phyloP scores from a whole-genome alignment of 2,329 filamentous ascomycete genomes.

The Colletotrichum tanaceti region DNA sequence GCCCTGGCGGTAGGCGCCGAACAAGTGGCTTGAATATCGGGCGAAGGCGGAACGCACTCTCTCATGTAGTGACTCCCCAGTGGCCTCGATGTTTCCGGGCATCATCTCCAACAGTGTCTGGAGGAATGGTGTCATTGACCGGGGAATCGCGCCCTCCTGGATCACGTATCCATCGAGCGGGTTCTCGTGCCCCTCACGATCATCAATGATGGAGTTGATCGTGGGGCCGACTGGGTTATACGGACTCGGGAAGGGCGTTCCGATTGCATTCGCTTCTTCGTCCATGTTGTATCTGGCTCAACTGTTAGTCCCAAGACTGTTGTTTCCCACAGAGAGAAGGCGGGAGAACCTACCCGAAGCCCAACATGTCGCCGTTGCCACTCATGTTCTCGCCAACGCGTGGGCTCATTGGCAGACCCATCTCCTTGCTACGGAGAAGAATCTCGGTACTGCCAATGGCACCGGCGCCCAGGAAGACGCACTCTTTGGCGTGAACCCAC shows the following conservation, averaged over 20 bases:
- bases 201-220: conserved; percentile 72
- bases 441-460: conserved; percentile 75
- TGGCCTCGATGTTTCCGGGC: conserved; percentile 58
- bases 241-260: conserved; percentile 59
- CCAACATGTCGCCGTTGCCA: conserved; percentile 74
- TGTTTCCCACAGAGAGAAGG: not conserved
- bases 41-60: conserved; percentile 60
- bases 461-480: conserved; percentile 75
- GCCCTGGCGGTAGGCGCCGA: conserved; percentile 67
- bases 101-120: conserved; percentile 67
- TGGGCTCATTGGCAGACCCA: conserved; percentile 68
- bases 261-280: conserved; percentile 66
- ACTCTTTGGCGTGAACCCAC: conserved; percentile 74
- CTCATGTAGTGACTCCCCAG: conserved; percentile 53
- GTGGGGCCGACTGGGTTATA: conserved; percentile 69
- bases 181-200: conserved; percentile 62
- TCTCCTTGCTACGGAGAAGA: conserved; percentile 67
- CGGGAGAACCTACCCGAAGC: conserved; percentile 62
- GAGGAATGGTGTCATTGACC: conserved; percentile 66
- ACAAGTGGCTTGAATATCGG: conserved; percentile 62
- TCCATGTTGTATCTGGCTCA: conserved; percentile 67
- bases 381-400: conserved; percentile 70
- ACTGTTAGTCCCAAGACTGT: conserved; percentile 40
- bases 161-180: conserved; percentile 72
- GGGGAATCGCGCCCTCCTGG: conserved; percentile 71